These are phyloP conservation scores for Zygosaccharomyces pseudobailii DNA, from an alignment of 1,139 yeast genomes.

Conservation along the genomic window DNA sequence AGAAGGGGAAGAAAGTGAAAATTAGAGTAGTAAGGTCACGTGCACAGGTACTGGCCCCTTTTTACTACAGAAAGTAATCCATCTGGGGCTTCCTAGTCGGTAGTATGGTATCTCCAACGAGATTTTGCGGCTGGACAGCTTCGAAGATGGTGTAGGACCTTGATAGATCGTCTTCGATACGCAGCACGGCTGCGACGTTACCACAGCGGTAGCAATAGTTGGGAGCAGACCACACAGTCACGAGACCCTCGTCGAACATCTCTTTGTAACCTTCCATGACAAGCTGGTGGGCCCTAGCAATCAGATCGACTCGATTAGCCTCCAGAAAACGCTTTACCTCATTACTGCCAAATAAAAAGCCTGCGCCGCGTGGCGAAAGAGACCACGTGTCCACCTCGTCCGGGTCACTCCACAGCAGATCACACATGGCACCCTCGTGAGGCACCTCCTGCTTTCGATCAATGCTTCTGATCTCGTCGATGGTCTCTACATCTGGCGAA, in stretches of 20 bases:
- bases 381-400: conserved; percentile 98
- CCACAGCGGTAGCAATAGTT: conserved; percentile 95
- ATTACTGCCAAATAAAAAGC: conserved; percentile 86
- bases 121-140: conserved; percentile 50
- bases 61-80: conserved; percentile 32
- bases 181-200: conserved; percentile 85
- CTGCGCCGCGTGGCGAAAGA: conserved; percentile 96
- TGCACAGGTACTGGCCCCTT: neutral
- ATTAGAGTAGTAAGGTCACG: too few species aligned
- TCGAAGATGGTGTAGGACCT: conserved; percentile 82
- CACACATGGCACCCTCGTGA: conserved; percentile 99
- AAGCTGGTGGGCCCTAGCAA: conserved; percentile 95
- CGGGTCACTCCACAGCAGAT: conserved; percentile 94
- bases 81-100: conserved; percentile 35
- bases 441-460: conserved; percentile 96
- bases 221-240: conserved; percentile 93
- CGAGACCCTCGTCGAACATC: conserved; percentile 79
- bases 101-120: conserved; percentile 33
- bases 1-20: too few species aligned
- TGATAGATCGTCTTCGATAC: conserved; percentile 64
- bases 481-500: conserved; percentile 85
- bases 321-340: conserved; percentile 82
- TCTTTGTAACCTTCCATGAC: conserved; percentile 97
- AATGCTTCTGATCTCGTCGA: conserved; percentile 82
- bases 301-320: conserved; percentile 72